phyloP scores from a whole-genome alignment of 495 filamentous ascomycete species.

The Penicillium robsamsonii region DNA sequence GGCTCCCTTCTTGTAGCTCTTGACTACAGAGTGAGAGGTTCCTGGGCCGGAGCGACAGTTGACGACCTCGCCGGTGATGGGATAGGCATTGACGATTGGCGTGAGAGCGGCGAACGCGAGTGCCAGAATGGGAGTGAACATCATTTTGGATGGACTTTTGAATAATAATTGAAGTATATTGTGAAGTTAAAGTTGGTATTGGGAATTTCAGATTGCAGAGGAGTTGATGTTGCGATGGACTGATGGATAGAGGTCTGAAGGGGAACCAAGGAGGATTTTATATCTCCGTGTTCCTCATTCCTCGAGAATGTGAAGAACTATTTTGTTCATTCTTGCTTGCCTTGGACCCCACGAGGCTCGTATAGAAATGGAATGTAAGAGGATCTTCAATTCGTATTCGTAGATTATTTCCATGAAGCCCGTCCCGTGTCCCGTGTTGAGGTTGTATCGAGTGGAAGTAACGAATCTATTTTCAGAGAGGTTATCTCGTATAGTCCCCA shows the following conservation, averaged over 20 bases:
- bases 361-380: conserved; percentile 1
- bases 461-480: neutral
- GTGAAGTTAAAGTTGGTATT: conserved; percentile 2
- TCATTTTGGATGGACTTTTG: conserved; percentile 6
- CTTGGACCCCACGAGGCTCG: conserved; percentile 9
- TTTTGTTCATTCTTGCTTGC: neutral
- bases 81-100: conserved; percentile 15
- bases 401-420: neutral
- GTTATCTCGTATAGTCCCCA: neutral
- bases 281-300: neutral
- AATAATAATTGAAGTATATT: neutral
- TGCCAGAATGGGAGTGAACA: conserved; percentile 12
- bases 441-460: neutral
- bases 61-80: conserved; percentile 10
- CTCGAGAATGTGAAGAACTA: neutral
- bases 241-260: neutral
- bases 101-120: conserved; percentile 9
- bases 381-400: conserved; percentile 1
- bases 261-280: neutral
- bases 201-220: neutral
- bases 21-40: conserved; percentile 18
- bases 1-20: conserved; percentile 13
- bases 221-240: neutral
- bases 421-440: neutral
- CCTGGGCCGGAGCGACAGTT: conserved; percentile 22